Base-by-base conservation (phyloP, 441 rosid species). In the Euphorbia corollata region DNA sequence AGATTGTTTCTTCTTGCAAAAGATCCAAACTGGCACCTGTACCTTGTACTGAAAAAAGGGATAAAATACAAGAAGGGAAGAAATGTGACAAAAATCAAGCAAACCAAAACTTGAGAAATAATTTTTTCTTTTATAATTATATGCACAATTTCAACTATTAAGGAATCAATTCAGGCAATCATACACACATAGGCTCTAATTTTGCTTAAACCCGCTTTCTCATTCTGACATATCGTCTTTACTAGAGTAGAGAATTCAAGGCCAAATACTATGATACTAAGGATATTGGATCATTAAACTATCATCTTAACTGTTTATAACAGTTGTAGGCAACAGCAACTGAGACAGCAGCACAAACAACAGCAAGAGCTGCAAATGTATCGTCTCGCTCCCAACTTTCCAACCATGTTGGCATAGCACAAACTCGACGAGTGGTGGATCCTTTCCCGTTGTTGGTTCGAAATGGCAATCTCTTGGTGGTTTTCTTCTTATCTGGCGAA, bases 301-400 rank as follows among this genome's bases (percentile, higher is more conserved):
- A 72, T 51, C 77, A 82, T 74, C 78, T 59, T 75, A 83, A 77
- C 75, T 85, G 97, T 77, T 80, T 89, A 79, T 88, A 89, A 84
- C 88, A 87, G 59, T 77, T 84, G 65, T 85, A 89, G 58, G 98
- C 98, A 69, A 88, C 74, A 24, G 68, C 92, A 70, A 94, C 92
- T 0, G 99, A 94, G 20, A 78, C 89, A 27, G 81, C 98, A 47
- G 99, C 96, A 73, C 86, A 88, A 12, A 65, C 81, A 78, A 91
- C 96, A 9, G 98, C 92, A 0, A 91, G 81, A 54, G 86, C 90
- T 0, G 99, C 98, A 67, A 84, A 88, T 12, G 98, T 84, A 78
- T 94, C 99, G 66, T 90, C 98, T 4, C 79, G 82, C 73, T 94
- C 99, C 99, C 98, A 94, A 75, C 83, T 89, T 77, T 94, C 97